Conservation (phyloP, 352 stramenopile species). For the Nothophytophthora sp. region DNA sequence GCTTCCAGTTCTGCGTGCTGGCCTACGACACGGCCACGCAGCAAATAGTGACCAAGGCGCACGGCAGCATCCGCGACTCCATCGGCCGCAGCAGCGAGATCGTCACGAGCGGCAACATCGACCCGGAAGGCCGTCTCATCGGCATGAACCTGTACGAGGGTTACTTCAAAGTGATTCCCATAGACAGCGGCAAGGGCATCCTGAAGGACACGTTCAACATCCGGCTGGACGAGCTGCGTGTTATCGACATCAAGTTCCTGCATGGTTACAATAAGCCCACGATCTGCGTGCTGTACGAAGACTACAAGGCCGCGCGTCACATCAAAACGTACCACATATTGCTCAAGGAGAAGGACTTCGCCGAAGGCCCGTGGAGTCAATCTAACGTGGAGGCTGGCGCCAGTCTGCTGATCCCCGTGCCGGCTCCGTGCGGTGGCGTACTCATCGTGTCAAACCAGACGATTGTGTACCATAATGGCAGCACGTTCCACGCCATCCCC, state of each 20-base stretch:
- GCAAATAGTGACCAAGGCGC: conserved; percentile 83
- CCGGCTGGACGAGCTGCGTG: conserved; percentile 90
- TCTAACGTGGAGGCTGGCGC: conserved; percentile 88
- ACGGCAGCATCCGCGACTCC: conserved; percentile 84
- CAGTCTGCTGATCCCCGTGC: conserved; percentile 89
- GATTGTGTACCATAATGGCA: conserved; percentile 91
- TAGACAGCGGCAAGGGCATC: conserved; percentile 77
- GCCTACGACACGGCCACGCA: conserved; percentile 71
- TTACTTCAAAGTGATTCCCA: conserved; percentile 91
- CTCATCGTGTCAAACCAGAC: conserved; percentile 92
- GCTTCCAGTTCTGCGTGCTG: conserved; percentile 91
- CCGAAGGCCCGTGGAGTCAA: conserved; percentile 88
- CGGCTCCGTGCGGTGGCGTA: conserved; percentile 79
- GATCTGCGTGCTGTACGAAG: conserved; percentile 93
- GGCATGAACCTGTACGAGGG: conserved; percentile 93
- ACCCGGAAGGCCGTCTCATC: conserved; percentile 84
- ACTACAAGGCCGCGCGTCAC: conserved; percentile 88
- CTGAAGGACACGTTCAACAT: conserved; percentile 92
- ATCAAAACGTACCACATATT: conserved; percentile 93
- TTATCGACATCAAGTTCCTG: conserved; percentile 95
- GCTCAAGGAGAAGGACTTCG: conserved; percentile 90
- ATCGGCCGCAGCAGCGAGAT: conserved; percentile 90
- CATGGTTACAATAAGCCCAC: conserved; percentile 87
- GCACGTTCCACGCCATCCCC: conserved; percentile 89
- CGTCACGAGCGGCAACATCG: conserved; percentile 88